phyloP scores from a whole-genome alignment of 345 rosid genomes.

The Dimocarpus longan region DNA sequence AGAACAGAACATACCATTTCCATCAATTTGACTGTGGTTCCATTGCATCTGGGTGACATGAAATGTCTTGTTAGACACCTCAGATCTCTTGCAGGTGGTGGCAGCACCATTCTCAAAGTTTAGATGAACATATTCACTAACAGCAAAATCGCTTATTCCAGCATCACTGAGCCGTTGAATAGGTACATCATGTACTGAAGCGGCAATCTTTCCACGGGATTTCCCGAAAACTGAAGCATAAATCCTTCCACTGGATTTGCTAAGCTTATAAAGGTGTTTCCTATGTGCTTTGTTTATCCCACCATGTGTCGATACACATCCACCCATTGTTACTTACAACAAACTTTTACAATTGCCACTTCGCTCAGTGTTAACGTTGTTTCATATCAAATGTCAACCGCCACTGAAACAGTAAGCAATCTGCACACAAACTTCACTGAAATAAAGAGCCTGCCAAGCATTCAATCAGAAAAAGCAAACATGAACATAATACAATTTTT shows the following conservation, averaged over 20 bases:
- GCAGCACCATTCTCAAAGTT: constrained; percentile 58
- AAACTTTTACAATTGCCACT: constrained; percentile 17
- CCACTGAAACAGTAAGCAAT: not conserved
- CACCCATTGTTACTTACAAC: constrained; percentile 54
- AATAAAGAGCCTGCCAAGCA: constrained; percentile 4
- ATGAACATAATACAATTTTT: no score
- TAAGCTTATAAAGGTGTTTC: constrained; percentile 28
- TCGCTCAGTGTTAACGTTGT: not conserved
- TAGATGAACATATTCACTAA: constrained; percentile 57
- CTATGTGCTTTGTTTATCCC: constrained; percentile 25
- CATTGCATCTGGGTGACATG: constrained; percentile 76
- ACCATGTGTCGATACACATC: constrained; percentile 60
- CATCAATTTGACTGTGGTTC: constrained; percentile 71
- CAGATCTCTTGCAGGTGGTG: constrained; percentile 58
- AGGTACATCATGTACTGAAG: constrained; percentile 43
- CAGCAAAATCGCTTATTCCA: constrained; percentile 49
- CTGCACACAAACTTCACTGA: not conserved
- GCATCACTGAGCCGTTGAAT: constrained; percentile 46
- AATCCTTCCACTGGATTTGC: constrained; percentile 52
- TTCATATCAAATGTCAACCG: not conserved
- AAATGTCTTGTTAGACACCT: constrained; percentile 54
- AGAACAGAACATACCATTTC: constrained; percentile 41
- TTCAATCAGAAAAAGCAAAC: not conserved
- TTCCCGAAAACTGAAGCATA: constrained; percentile 30
- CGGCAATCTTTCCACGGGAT: constrained; percentile 48